phyloP scores from a whole-genome alignment of 225 moss, liverwort and hornwort species.

The Climacium dendroides region DNA sequence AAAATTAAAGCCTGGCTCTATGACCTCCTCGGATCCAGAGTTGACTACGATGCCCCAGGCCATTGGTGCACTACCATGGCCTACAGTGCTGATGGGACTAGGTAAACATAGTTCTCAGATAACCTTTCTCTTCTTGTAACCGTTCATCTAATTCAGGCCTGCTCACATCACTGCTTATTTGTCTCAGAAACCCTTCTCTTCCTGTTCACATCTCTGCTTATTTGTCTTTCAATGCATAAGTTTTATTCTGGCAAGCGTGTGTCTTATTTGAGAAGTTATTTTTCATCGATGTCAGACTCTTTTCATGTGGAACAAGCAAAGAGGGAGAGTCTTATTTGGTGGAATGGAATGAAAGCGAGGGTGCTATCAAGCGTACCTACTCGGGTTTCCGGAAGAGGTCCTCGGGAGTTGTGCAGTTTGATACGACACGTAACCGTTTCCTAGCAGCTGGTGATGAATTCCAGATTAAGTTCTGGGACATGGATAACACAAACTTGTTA shows the following conservation, averaged over 20 bases:
- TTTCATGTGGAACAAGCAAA: constrained; percentile 97
- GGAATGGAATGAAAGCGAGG: constrained; percentile 99
- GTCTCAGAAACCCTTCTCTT: neutral
- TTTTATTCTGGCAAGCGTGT: neutral
- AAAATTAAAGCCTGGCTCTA: constrained; percentile 99
- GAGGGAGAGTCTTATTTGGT: constrained; percentile 94
- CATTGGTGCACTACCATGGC: constrained; percentile 99
- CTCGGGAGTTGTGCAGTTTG: constrained; percentile 91
- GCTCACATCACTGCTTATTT: neutral
- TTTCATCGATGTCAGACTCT: constrained; percentile 42
- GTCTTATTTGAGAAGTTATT: neutral
- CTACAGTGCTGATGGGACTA: constrained; percentile 94
- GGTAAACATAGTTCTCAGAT: constrained; percentile 13
- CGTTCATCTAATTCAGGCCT: neutral
- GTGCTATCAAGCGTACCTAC: constrained; percentile 96
- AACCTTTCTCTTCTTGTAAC: neutral
- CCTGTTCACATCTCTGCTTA: neutral
- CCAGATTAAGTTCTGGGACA: constrained; percentile 97
- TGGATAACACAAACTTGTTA: constrained; percentile 80
- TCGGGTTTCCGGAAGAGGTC: constrained; percentile 97
- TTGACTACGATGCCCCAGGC: constrained; percentile 97
- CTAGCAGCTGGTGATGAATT: constrained; percentile 97
- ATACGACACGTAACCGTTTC: constrained; percentile 91
- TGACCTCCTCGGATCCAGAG: constrained; percentile 86
- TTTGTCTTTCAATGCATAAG: neutral